Evolutionary conservation across 345 rosid genomes (phyloP), one percentile per base, ranked within the genome.

Genomic region (Gossypium bickii): DNA sequence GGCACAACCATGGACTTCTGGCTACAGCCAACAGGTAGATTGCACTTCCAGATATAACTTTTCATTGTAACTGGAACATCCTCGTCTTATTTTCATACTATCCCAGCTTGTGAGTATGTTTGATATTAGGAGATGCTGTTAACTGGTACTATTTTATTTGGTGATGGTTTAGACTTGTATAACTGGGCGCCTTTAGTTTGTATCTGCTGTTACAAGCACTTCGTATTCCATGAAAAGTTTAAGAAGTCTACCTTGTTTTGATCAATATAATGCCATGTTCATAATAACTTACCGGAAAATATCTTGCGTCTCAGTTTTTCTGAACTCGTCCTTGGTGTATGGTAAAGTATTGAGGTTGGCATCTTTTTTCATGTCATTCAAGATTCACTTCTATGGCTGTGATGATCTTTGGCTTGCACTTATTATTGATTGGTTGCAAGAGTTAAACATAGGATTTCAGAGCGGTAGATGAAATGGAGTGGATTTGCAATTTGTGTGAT

Each of bases 21-120:
- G 86, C 71, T 95, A 91, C 87, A 82, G 86, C 73, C 98, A 95
- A 75, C 98, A 86, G 84, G 94, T 88, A 71, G 17, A 18, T 69
- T 77, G n/a, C 73, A 2, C 10, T 27, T 78, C 25, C 25, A 48
- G 41, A 69, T 49, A 64, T 41, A 41, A 41, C 9, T 64, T 64
- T n/a, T 43, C 4, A 43, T 66, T 66, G 52, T 18, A 66, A 22
- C 27, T 51, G 7, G 17, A 9, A 12, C 8, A 66, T 44, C 4
- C 70, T 66, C 7, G 52, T 66, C 12, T 13, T 58, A 56, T 24
- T 43, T 48, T 59, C 44, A 11, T 72, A 7, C 15, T 59, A 25
- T 25, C 13, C 41, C 34, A 25, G 41, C 57, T 38, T 24, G 16
- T 25, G 43, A 27, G 43, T 59, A 25, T 59, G 38, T 12, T 25